Evolutionary conservation across 1,284 basidiomycete genomes (phyloP).

Genomic region (Marasmius tenuissimus): DNA sequence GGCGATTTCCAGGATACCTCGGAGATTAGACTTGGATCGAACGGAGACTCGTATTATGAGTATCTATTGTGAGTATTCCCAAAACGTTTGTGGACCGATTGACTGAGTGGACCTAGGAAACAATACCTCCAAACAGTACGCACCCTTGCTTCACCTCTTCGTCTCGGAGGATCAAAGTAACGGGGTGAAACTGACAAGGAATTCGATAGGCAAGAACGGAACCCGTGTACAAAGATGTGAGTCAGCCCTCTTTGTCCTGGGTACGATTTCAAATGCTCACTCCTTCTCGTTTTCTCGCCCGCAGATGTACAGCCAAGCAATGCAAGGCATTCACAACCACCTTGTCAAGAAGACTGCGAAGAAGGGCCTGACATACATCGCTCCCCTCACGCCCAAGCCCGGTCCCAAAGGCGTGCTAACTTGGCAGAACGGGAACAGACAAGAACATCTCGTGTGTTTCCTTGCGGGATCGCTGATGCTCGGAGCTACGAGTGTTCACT

Average conservation of each 20-base stretch:
- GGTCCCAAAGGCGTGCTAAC: conserved; percentile 22
- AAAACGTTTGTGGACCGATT: neutral
- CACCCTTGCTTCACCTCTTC: too few relatives aligned
- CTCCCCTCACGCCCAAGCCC: conserved; percentile 55
- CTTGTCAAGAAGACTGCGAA: conserved; percentile 60
- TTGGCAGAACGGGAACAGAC: conserved; percentile 3
- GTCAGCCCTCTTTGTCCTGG: conserved; percentile 5
- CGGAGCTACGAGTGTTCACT: conserved; percentile 63
- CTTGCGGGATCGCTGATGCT: conserved; percentile 71
- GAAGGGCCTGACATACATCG: conserved; percentile 65
- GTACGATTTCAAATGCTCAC: neutral
- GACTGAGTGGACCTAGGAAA: conserved; percentile 44
- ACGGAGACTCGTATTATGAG: conserved; percentile 91
- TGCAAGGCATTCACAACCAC: conserved; percentile 71
- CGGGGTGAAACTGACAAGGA: neutral
- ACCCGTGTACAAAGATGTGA: conserved; percentile 66
- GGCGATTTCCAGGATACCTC: conserved; percentile 69
- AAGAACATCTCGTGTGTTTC: conserved; percentile 50
- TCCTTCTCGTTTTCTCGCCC: neutral
- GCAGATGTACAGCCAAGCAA: conserved; percentile 80
- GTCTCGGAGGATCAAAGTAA: neutral
- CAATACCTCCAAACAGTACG: conserved; percentile 70
- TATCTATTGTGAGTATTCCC: conserved; percentile 66
- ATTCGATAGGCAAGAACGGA: conserved; percentile 43
- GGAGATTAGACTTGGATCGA: conserved; percentile 82